Evolutionary conservation across 1,284 basidiomycete genomes (phyloP), one percentile per base, ranked within the genome.

Genomic region (Fomitopsis betulina): DNA sequence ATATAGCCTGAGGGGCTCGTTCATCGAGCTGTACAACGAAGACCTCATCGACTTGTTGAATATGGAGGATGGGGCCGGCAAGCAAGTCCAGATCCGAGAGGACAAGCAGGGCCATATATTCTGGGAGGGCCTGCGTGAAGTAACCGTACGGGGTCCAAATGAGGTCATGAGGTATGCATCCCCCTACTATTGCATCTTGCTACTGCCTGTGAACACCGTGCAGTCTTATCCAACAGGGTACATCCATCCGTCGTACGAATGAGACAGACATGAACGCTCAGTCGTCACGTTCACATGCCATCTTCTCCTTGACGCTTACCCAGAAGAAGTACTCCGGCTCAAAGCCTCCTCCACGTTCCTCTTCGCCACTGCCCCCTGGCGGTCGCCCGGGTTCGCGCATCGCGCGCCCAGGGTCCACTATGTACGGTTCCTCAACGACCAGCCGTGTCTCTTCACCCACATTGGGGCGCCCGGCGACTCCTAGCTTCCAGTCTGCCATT

Each of bases 211-310:
- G 7, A 19, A 30, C 15, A 23, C 23, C 39, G 2, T 56, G 1
- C 71, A 91, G 90, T 66, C 81, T 93, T 59, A 81, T 96, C 60
- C 87, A 88, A 64, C 88, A 93, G 66, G 96, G 96, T 33, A 92
- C 93, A 19, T 82, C 90, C 13, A 89, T 96, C 53, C 86, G 96
- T 52, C 86, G 96, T 56, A 99, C 97, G 6, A 96, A 96, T 65
- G 94, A 97, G 73, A 99, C 96, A 40, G 94, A 96, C 69, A 98
- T 99, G 96, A 99, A 99, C 71, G 92, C 94, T 5, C 94, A 98
- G 71, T 96, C 93, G 0, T 98, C 96, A 47, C 91, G 96, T 62
- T 97, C 94, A 25, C 96, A 99, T 81, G 96, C 97, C 58, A 98
- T 99, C 74, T 99, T 99, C 74, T 97, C 96, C 47, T 80, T 99